Percentiles rank a stretch among this genome's conserved stretches.
These are phyloP conservation scores for Nothophytophthora sp. DNA, from an alignment of 352 stramenopile genomes.

Conservation along the genomic window DNA sequence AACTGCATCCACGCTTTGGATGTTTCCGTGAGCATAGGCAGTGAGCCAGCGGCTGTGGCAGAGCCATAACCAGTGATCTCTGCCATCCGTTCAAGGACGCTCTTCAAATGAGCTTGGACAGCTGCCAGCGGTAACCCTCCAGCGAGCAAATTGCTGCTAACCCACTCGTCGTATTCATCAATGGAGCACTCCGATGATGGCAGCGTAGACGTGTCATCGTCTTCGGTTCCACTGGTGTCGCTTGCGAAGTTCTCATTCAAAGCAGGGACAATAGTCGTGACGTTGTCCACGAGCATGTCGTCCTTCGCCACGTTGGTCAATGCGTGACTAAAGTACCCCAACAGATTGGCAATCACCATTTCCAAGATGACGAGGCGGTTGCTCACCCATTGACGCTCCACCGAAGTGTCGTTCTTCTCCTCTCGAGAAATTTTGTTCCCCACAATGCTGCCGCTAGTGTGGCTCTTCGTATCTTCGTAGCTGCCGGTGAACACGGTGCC, in stretches of 20 bases:
- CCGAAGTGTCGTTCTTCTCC: constrained; percentile 8
- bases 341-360: constrained; percentile 73
- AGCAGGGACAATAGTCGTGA: constrained; percentile 8
- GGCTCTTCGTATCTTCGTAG: constrained; percentile 89
- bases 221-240: constrained; percentile 29
- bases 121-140: constrained; percentile 63
- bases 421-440: constrained; percentile 59
- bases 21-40: constrained; percentile 48
- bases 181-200: constrained; percentile 58
- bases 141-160: constrained; percentile 69
- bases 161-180: constrained; percentile 86
- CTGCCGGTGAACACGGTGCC: constrained; percentile 70
- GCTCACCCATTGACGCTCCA: constrained; percentile 29
- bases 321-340: constrained; percentile 69
- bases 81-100: constrained; percentile 43
- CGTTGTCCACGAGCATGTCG: constrained; percentile 60
- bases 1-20: constrained; percentile 58
- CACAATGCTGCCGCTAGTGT: constrained; percentile 83
- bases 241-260: constrained; percentile 39
- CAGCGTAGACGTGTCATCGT: constrained; percentile 41
- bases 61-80: constrained; percentile 49
- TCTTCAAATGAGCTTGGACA: constrained; percentile 68
- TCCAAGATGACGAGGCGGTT: constrained; percentile 75
- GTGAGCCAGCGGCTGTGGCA: constrained; percentile 4
- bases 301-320: constrained; percentile 62